Conservation (phyloP, 192 early-diverging fungal species). For the Linnemannia exigua region DNA sequence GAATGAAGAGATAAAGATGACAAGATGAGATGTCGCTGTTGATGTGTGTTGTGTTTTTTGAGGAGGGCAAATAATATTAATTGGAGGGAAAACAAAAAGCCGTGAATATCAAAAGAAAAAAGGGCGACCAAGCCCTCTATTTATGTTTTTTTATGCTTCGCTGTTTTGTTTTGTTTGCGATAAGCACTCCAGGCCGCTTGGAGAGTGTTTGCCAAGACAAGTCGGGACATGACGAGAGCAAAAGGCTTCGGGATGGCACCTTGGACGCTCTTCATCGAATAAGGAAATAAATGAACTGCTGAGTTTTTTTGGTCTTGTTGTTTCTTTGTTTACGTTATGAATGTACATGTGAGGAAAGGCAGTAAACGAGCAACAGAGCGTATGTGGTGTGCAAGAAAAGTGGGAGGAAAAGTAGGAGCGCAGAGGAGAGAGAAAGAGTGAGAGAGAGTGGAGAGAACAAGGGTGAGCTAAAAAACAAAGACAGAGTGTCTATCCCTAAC, state of each 20-base stretch:
- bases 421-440: too few relatives aligned
- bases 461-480: not conserved
- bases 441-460: not conserved
- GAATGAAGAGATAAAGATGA: not conserved
- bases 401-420: not conserved
- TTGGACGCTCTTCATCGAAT: not conserved
- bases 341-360: not conserved
- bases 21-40: not conserved
- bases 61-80: not conserved
- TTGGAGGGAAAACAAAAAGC: slow-evolving; percentile 21
- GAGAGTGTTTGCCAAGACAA: not conserved
- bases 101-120: not conserved
- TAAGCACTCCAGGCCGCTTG: too few relatives aligned
- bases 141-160: slow-evolving; percentile 1
- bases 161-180: not conserved
- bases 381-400: not conserved
- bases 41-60: not conserved
- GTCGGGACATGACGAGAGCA: not conserved
- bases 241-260: not conserved
- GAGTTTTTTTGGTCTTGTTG: not conserved
- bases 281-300: slow-evolving; percentile 10
- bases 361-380: not conserved
- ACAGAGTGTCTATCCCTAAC: slow-evolving; percentile 7
- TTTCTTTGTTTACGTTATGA: not conserved
- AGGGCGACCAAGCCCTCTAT: not conserved